Conservation (phyloP, 805 yeast species). For the Cyberlindnera saturnus region DNA sequence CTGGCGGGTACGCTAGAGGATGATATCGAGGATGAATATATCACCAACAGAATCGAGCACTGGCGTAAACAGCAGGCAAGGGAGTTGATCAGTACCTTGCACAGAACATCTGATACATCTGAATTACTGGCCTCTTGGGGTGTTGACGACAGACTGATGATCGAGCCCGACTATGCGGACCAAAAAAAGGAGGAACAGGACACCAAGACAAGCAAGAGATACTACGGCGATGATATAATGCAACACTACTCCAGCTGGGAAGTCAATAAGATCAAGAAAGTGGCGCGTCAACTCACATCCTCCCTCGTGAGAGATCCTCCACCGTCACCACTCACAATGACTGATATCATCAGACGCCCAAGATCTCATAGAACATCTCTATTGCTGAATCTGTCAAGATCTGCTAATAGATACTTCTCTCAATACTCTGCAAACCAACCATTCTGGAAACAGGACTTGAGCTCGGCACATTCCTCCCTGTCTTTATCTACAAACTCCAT, state of each 20-base stretch:
- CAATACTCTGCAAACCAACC: constrained; percentile 10
- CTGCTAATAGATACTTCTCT: constrained; percentile 15
- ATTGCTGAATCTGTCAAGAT: constrained; percentile 15
- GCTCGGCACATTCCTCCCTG: constrained; percentile 23
- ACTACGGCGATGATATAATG: constrained; percentile 24
- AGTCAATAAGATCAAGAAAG: constrained; percentile 19
- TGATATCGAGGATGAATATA: constrained; percentile 6
- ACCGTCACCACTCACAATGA: neutral
- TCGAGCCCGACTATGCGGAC: neutral
- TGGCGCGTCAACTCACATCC: constrained; percentile 20
- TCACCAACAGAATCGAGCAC: constrained; percentile 21
- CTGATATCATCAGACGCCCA: constrained; percentile 1
- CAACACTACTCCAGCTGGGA: constrained; percentile 18
- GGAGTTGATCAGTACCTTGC: constrained; percentile 16
- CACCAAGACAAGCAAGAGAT: constrained; percentile 9
- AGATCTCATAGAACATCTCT: constrained; percentile 17
- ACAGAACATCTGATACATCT: constrained; percentile 9
- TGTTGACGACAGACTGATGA: constrained; percentile 21
- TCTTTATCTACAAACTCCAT: constrained; percentile 21
- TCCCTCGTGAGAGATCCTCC: constrained; percentile 17
- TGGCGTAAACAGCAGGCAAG: constrained; percentile 26
- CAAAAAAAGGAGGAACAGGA: neutral
- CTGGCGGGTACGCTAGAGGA: neutral
- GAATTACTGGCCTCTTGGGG: constrained; percentile 28
- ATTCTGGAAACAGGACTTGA: constrained; percentile 21